Conservation (phyloP, 176 grass and related monocot genomes). For the Tillandsia fasciculata region DNA sequence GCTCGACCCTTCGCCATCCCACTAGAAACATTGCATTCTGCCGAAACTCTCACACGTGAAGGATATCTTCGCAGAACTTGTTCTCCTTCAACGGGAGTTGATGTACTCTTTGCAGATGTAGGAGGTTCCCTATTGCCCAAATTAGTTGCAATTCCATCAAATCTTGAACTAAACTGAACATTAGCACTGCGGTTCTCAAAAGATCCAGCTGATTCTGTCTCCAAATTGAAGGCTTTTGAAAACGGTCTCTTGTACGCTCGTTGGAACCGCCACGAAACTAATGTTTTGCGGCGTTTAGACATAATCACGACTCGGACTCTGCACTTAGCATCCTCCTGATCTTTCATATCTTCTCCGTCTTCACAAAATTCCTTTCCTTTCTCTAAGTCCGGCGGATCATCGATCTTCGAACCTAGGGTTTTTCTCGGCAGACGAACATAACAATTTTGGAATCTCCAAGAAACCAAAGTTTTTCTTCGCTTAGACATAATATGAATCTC, state of each 20-base stretch:
- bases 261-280: constrained; percentile 75
- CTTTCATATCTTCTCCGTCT: constrained; percentile 2
- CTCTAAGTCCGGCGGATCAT: neutral
- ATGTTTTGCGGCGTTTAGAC: constrained; percentile 38
- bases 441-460: constrained; percentile 2
- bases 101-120: constrained; percentile 13
- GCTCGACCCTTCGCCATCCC: constrained; percentile 20
- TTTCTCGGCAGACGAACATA: neutral
- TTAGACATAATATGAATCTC: neutral
- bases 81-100: neutral
- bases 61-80: constrained; percentile 19
- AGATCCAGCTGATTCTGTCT: neutral
- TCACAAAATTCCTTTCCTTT: neutral
- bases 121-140: constrained; percentile 9
- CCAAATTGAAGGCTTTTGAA: constrained; percentile 29
- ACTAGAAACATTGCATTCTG: constrained; percentile 24
- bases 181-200: neutral
- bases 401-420: neutral
- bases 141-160: neutral
- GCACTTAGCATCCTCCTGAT: constrained; percentile 2
- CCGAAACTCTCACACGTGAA: constrained; percentile 49
- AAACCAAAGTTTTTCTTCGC: neutral
- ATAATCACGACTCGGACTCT: constrained; percentile 4
- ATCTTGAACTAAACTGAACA: constrained; percentile 15
- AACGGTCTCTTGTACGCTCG: constrained; percentile 40